These are phyloP conservation scores for Sporopachydermia lactativora DNA, from an alignment of 805 yeast genomes.

Conservation along the genomic window DNA sequence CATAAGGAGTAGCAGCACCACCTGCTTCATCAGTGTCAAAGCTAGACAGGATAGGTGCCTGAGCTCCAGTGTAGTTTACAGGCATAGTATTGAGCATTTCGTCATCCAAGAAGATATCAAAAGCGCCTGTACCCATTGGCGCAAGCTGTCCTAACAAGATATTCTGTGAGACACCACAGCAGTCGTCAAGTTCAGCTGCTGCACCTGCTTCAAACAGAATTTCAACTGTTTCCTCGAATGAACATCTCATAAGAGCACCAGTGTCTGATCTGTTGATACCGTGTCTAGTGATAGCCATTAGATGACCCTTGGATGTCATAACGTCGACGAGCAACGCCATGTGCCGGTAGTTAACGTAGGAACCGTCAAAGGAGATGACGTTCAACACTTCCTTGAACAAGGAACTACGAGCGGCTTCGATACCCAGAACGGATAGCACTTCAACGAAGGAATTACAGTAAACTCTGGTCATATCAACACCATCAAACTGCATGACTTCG, in stretches of 20 bases:
- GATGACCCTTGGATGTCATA: conserved; percentile 96
- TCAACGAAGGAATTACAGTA: conserved; percentile 97
- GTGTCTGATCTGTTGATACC: conserved; percentile 98
- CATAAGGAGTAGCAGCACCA: conserved; percentile 92
- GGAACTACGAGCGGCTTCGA: conserved; percentile 95
- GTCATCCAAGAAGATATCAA: conserved; percentile 91
- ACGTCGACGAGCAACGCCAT: conserved; percentile 96
- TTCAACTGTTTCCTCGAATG: conserved; percentile 98
- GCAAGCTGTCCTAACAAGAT: conserved; percentile 97
- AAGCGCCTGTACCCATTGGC: conserved; percentile 96
- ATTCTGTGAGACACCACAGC: conserved; percentile 97
- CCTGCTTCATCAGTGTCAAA: conserved; percentile 30
- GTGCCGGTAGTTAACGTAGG: conserved; percentile 96
- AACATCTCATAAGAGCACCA: conserved; percentile 98
- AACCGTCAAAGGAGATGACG: conserved; percentile 99
- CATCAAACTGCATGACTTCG: conserved; percentile 88
- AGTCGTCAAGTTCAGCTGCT: conserved; percentile 92
- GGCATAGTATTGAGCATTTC: conserved; percentile 58
- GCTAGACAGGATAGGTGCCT: conserved; percentile 21
- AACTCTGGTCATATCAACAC: conserved; percentile 82
- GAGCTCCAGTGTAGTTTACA: conserved; percentile 26
- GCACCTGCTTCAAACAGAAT: conserved; percentile 97
- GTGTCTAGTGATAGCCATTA: conserved; percentile 98
- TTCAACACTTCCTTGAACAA: conserved; percentile 87
- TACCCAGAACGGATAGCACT: conserved; percentile 87